Conservation (phyloP, 2,329 filamentous ascomycete genomes). For the Blumeria graminis region DNA sequence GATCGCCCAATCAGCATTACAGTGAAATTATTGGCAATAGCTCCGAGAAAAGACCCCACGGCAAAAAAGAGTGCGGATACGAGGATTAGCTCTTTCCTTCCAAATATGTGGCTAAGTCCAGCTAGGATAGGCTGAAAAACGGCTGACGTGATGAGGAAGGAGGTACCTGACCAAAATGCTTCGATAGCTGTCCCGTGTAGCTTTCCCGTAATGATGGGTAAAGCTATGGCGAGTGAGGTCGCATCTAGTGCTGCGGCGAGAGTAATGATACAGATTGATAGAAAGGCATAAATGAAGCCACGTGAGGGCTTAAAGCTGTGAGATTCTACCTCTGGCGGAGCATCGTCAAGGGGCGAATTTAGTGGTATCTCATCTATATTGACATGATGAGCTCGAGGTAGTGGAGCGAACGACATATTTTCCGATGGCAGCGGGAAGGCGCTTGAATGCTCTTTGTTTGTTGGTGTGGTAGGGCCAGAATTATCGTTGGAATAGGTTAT, state of each 20-base stretch:
- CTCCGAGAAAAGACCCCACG: conserved; percentile 18
- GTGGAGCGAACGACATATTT: background rate
- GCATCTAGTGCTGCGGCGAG: conserved; percentile 41
- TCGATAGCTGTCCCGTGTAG: conserved; percentile 30
- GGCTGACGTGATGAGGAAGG: conserved; percentile 41
- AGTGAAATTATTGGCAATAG: conserved; percentile 17
- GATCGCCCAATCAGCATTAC: conserved; percentile 17
- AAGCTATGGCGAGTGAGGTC: conserved; percentile 37
- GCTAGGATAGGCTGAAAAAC: conserved; percentile 28
- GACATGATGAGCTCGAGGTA: background rate
- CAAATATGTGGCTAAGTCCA: conserved; percentile 19
- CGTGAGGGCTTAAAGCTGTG: conserved; percentile 9
- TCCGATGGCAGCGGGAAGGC: background rate
- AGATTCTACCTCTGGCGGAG: conserved; percentile 1
- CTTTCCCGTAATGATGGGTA: conserved; percentile 27
- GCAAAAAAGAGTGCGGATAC: conserved; percentile 16
- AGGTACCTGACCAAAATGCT: conserved; percentile 49
- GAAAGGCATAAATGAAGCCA: conserved; percentile 11
- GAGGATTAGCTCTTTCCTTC: conserved; percentile 15
- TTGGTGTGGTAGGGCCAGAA: too few relatives aligned
- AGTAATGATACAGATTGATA: conserved; percentile 21
- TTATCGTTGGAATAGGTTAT: background rate
- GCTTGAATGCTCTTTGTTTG: background rate
- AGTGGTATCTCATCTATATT: background rate
- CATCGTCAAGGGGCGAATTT: background rate